Evolutionary conservation across 1,284 basidiomycete species (phyloP), one percentile per base, ranked within the genome.

Genomic region (Wallemia ichthyophaga): DNA sequence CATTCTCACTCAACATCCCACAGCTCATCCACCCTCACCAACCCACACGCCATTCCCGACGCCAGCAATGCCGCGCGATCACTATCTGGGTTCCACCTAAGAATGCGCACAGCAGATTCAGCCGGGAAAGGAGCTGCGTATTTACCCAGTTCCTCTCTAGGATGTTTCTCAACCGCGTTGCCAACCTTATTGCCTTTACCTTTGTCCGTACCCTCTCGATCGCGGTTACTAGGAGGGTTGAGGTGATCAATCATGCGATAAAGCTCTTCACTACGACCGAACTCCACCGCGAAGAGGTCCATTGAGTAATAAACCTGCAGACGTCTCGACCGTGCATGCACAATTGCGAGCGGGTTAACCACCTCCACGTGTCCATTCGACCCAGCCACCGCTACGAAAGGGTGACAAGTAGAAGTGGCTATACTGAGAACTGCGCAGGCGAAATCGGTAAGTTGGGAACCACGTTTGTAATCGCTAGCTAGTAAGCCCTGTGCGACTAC

Each of bases 221-320:
- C 17, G n/a, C 28, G 28, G 37, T 48, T 48, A 19, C n/a, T 21
- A 3, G 37, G 13, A 11, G 88, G 86, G 1, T 82, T 68, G 64
- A 89, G 81, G 32, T 78, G 76, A 62, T 95, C 88, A 5, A 86
- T 70, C 80, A 94, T 85, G 24, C 87, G 73, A 65, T 78, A 85
- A 61, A 84, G 78, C 27, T 77, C 76, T 0, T 76, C 76, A 19
- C 74, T 76, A 24, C 79, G 77, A 65, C 78, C 85, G 65, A 84
- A 86, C 70, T 94, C 89, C 58, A 95, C 73, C 64, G 85, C 83
- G 65, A 79, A 94, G 65, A 84, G 78, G 0, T 82, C 81, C 83
- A 87, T 62, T 9, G 31, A 9, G 15, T 61, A 1, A 24, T 27
- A 9, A 55, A 55, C n/a, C 53, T 25, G 25, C 13, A 55, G 11